Percentiles rank a stretch among this genome's conserved stretches.
Evolutionary conservation across 179 eudicot genomes (phyloP).

Genomic region (Beta corolliflora): DNA sequence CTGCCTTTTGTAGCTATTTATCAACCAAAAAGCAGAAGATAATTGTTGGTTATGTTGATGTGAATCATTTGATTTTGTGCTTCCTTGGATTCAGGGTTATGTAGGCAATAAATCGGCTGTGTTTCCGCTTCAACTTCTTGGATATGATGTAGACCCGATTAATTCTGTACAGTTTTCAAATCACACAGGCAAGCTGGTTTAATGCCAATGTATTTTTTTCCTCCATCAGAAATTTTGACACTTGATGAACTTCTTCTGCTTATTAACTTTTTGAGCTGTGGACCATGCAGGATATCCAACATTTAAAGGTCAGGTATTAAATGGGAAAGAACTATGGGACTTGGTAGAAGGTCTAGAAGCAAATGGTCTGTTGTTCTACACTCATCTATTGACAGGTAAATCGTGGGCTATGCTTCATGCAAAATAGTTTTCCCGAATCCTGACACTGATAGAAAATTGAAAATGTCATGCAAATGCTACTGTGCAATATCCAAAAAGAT

Average conservation of each 20-base stretch:
- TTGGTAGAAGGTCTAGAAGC: slow-evolving; percentile 89
- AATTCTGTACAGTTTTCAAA: slow-evolving; percentile 98
- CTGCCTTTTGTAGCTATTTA: not conserved
- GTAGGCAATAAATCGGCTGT: slow-evolving; percentile 97
- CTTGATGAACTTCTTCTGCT: slow-evolving; percentile 3
- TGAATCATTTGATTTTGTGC: slow-evolving; percentile 4
- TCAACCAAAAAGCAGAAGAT: not conserved
- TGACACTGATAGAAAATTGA: not conserved
- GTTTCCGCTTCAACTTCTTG: slow-evolving; percentile 89
- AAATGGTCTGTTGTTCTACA: slow-evolving; percentile 75
- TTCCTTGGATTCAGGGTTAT: slow-evolving; percentile 58
- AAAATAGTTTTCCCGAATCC: not conserved
- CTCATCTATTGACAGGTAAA: slow-evolving; percentile 74
- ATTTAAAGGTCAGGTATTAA: slow-evolving; percentile 89
- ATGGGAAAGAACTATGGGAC: slow-evolving; percentile 86
- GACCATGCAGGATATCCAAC: slow-evolving; percentile 82
- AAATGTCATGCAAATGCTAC: not conserved
- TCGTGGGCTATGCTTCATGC: not conserved
- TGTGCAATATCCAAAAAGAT: not conserved
- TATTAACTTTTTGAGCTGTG: slow-evolving; percentile 20
- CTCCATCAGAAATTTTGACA: not conserved
- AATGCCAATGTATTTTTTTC: not conserved
- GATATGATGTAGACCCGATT: slow-evolving; percentile 91
- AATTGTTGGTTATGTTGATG: not conserved
- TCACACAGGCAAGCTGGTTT: slow-evolving; percentile 88